Conservation (phyloP, 2,329 filamentous ascomycete species). For the Monilinia vaccinii-corymbosi region DNA sequence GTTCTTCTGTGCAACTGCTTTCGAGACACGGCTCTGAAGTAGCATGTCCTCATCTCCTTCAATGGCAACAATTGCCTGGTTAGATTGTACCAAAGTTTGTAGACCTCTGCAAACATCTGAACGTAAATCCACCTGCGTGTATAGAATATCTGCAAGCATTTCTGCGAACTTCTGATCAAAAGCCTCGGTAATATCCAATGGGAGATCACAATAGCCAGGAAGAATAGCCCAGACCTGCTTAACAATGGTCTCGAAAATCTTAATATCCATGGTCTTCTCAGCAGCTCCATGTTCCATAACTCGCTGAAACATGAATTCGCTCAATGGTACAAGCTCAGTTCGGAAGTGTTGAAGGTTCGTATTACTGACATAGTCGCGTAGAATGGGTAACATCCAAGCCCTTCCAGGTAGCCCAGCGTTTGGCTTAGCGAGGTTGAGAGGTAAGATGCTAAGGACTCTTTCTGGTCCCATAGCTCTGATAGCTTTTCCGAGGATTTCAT, state of each 20-base stretch:
- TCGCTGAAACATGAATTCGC: constrained; percentile 80
- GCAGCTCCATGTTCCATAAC: constrained; percentile 73
- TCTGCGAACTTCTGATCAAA: constrained; percentile 90
- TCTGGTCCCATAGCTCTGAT: constrained; percentile 86
- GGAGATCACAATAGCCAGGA: constrained; percentile 90
- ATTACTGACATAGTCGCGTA: constrained; percentile 84
- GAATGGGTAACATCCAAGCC: constrained; percentile 88
- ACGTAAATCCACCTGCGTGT: constrained; percentile 81
- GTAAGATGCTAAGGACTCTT: constrained; percentile 70
- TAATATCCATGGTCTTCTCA: constrained; percentile 91
- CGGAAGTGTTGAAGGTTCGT: constrained; percentile 81
- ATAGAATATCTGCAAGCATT: constrained; percentile 81
- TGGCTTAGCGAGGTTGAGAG: constrained; percentile 75
- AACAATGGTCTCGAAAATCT: constrained; percentile 95
- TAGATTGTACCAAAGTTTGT: constrained; percentile 83
- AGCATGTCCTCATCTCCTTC: constrained; percentile 60
- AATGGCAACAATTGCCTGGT: constrained; percentile 67
- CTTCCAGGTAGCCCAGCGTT: constrained; percentile 70
- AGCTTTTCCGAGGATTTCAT: constrained; percentile 80
- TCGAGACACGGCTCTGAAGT: constrained; percentile 69
- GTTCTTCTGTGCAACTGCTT: constrained; percentile 67
- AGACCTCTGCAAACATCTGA: constrained; percentile 80
- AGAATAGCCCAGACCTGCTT: constrained; percentile 92
- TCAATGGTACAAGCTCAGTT: constrained; percentile 77
- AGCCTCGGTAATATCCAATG: constrained; percentile 63